Evolutionary conservation across 176 grass and related monocot genomes (phyloP).

Genomic region (Carex scoparia): DNA sequence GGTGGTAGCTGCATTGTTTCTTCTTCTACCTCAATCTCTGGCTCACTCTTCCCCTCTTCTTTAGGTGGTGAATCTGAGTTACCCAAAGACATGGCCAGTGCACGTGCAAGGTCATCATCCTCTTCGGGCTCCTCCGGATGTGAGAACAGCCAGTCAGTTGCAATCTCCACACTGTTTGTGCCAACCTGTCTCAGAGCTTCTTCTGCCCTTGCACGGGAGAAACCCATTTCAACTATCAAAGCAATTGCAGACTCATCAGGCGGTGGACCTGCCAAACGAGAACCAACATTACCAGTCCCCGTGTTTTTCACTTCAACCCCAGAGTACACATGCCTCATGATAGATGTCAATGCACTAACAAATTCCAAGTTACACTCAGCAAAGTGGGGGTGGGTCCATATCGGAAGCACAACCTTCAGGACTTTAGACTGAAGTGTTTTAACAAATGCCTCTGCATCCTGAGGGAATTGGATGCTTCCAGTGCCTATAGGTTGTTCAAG

Average conservation of each 20-base stretch:
- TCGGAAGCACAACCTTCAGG: constrained; percentile 83
- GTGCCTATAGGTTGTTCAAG: constrained; percentile 89
- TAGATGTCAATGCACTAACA: constrained; percentile 80
- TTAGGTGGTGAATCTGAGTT: constrained; percentile 62
- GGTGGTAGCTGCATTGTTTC: constrained; percentile 70
- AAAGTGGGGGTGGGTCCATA: constrained; percentile 88
- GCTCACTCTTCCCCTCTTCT: constrained; percentile 46
- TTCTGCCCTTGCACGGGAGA: constrained; percentile 86
- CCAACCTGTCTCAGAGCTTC: constrained; percentile 91
- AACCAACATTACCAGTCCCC: constrained; percentile 32
- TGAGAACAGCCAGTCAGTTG: constrained; percentile 96
- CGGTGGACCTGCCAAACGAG: constrained; percentile 68
- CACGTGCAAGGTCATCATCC: constrained; percentile 95
- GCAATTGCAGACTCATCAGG: constrained; percentile 90
- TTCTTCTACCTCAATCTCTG: constrained; percentile 66
- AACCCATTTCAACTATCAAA: constrained; percentile 97
- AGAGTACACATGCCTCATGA: constrained; percentile 93
- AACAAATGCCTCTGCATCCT: constrained; percentile 80
- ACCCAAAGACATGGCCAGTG: constrained; percentile 90
- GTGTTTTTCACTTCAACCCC: constrained; percentile 78
- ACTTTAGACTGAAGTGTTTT: constrained; percentile 91
- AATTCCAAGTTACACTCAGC: constrained; percentile 74
- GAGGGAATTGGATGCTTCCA: constrained; percentile 55
- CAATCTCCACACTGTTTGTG: constrained; percentile 92
- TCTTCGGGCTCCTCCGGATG: constrained; percentile 94